Evolutionary conservation across 1,284 basidiomycete species (phyloP).

Genomic region (Tetrapyrgos nigripes): DNA sequence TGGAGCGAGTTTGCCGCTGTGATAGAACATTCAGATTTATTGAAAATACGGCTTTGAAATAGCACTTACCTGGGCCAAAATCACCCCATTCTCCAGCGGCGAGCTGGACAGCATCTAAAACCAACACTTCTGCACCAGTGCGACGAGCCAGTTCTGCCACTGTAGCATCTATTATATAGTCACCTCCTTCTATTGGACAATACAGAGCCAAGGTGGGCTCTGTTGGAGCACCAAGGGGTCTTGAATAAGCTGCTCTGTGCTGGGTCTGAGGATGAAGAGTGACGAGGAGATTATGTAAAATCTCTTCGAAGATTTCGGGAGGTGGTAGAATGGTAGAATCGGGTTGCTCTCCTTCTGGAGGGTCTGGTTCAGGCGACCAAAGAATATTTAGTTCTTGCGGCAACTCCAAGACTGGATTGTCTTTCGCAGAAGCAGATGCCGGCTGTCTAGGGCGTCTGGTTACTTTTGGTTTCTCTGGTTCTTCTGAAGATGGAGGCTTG

Average conservation of each 20-base stretch:
- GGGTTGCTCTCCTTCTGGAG: conserved; percentile 24
- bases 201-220: conserved; percentile 84
- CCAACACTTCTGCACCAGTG: conserved; percentile 79
- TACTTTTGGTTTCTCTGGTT: conserved; percentile 50
- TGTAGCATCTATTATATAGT: conserved; percentile 78
- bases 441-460: conserved; percentile 39
- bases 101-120: conserved; percentile 81
- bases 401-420: conserved; percentile 49
- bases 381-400: conserved; percentile 65
- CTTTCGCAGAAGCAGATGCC: conserved; percentile 36
- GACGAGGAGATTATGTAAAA: conserved; percentile 74
- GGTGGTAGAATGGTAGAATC: conserved; percentile 47
- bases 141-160: conserved; percentile 77
- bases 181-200: conserved; percentile 82
- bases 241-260: conserved; percentile 68
- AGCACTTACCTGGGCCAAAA: conserved; percentile 69
- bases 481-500: conserved; percentile 36
- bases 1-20: conserved; percentile 70
- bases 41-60: conserved; percentile 8
- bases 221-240: conserved; percentile 53
- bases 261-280: conserved; percentile 82
- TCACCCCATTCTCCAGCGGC: conserved; percentile 83
- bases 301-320: conserved; percentile 70
- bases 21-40: conserved; percentile 17
- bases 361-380: conserved; percentile 58